Conservation (phyloP, 1,284 basidiomycete genomes). For the Ceratobasidium sp. region DNA sequence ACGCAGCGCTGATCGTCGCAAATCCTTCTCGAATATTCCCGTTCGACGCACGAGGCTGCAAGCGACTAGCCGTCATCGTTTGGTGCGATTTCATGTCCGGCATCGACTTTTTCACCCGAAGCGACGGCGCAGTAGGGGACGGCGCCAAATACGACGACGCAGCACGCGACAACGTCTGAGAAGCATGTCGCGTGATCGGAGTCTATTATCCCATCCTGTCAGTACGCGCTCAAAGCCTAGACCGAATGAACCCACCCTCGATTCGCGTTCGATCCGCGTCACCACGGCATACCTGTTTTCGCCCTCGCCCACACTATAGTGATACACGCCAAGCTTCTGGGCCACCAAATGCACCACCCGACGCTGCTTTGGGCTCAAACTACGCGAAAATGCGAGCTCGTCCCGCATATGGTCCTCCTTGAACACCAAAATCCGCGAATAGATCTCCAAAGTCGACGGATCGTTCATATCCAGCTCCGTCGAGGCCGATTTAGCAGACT, state of each 20-base stretch:
- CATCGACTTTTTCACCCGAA: conserved; percentile 96
- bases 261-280: conserved; percentile 82
- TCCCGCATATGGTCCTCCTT: conserved; percentile 99
- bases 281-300: conserved; percentile 95
- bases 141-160: conserved; percentile 78
- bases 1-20: conserved; percentile 78
- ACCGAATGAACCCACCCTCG: conserved; percentile 63
- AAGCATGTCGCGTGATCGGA: conserved; percentile 44
- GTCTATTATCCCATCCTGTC: conserved; percentile 30
- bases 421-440: conserved; percentile 96
- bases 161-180: conserved; percentile 76
- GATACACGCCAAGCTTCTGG: conserved; percentile 94
- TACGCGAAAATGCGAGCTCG: conserved; percentile 94
- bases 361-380: conserved; percentile 86
- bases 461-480: conserved; percentile 95
- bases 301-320: conserved; percentile 93
- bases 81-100: conserved; percentile 86
- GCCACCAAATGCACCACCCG: conserved; percentile 96
- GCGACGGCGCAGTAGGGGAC: conserved; percentile 60
- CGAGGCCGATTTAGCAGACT: conserved; percentile 53
- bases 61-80: conserved; percentile 73
- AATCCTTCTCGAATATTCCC: conserved; percentile 93
- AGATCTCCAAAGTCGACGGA: conserved; percentile 94
- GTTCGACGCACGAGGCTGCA: conserved; percentile 86
- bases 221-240: conserved; percentile 24